Evolutionary conservation across 495 filamentous ascomycete genomes (phyloP), one percentile per base, ranked within the genome.

Genomic region (Stereocaulon alpinum): DNA sequence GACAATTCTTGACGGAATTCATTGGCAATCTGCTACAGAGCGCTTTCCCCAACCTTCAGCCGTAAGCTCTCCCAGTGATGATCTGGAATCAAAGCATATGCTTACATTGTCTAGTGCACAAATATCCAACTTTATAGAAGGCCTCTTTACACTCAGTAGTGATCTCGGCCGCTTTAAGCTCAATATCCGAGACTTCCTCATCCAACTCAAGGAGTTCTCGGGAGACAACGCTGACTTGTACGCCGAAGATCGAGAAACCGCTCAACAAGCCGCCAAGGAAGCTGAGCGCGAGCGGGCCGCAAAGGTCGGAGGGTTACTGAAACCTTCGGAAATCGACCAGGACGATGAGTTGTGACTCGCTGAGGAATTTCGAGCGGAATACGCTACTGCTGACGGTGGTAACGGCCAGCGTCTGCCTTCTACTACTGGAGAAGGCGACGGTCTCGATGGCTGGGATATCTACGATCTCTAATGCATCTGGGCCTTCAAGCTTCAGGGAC

Each of bases 341-440:
- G 91, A 96, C 64, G 91, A 96, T 68, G 91, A 96, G 72, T 77
- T 96, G 71, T 96, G 89, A 95, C 86, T 90, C 45, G 75, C 80
- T 4, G 69, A 81, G 65, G 85, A 88, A 67, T 68, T 88, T 20
- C 77, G 84, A 63, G 76, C 74, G 32, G 85, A 88, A 73, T 79
- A 73, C 45, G 58, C 40, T 29, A 61, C 50, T n/a, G 45, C 59
- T 41, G 61, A 34, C 50, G 66, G 43, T 61, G 61, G 51, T 52
- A 55, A 60, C 22, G 60, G 40, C 40, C 50, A 47, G 32, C 51
- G 40, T 30, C 56, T 60, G 20, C 40, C 49, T n/a, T 47, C 55
- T 60, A 42, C 47, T n/a, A 52, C 24, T 20, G n/a, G 44, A 24
- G 24, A 55, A 29, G 65, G 44, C 40, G 71, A 73, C 58, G 63